Conservation (phyloP, 228 moss, liverwort and hornwort species). For the Sphagnum magellanicum region DNA sequence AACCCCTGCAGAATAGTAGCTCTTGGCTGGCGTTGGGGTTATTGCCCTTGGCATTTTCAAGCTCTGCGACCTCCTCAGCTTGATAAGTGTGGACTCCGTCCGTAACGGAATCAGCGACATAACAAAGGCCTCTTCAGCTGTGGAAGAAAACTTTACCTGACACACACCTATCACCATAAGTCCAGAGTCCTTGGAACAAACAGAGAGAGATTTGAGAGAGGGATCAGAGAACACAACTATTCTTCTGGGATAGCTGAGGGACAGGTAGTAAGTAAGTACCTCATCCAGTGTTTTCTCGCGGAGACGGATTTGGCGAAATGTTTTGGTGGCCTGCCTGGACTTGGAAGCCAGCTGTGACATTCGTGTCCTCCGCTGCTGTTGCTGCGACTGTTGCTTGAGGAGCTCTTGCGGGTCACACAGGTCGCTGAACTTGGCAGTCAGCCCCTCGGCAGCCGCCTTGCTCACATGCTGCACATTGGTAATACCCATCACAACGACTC, state of each 20-base stretch:
- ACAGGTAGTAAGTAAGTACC: no score
- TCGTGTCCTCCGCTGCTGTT: no score
- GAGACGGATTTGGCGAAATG: no score
- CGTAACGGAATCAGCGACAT: slow-evolving; percentile 41
- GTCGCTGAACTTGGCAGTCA: slow-evolving; percentile 34
- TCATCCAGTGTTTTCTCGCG: no score
- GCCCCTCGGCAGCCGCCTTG: slow-evolving; percentile 30
- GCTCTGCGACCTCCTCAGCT: slow-evolving; percentile 12
- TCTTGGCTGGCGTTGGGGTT: slow-evolving; percentile 3
- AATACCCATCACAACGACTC: slow-evolving; percentile 17
- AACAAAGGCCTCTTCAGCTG: slow-evolving; percentile 32
- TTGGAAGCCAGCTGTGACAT: no score
- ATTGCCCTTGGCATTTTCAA: slow-evolving; percentile 19
- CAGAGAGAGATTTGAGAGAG: no score
- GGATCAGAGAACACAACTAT: no score
- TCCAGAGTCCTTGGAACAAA: no score
- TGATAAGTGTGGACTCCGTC: slow-evolving; percentile 24
- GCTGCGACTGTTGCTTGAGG: no score
- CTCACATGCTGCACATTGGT: slow-evolving; percentile 31
- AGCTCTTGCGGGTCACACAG: slow-evolving; percentile 40
- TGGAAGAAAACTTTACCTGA: slow-evolving; percentile 4
- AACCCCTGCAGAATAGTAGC: slow-evolving; percentile 6
- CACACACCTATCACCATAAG: no score
- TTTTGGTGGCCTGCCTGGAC: no score
- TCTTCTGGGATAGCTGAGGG: no score